Percentiles rank a stretch among this genome's conserved stretches.
Conservation (phyloP, 176 grass and related monocot species). For the Oryza punctata region DNA sequence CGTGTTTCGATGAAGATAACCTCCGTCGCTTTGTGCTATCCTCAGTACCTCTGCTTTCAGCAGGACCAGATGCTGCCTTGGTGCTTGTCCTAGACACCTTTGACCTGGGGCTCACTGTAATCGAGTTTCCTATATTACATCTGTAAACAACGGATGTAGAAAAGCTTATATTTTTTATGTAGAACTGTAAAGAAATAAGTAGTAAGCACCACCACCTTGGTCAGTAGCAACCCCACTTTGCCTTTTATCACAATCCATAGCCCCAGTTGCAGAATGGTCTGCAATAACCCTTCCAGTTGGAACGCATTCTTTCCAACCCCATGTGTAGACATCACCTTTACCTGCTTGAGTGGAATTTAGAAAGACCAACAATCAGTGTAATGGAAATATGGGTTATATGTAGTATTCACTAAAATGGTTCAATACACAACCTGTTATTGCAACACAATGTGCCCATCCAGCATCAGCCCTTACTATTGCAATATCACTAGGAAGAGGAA, state of each 20-base stretch:
- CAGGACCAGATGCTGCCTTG: constrained; percentile 54
- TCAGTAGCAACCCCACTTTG: constrained; percentile 42
- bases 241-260: constrained; percentile 72
- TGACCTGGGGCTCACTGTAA: constrained; percentile 89
- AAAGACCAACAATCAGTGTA: too few species aligned
- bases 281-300: constrained; percentile 71
- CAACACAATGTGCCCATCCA: constrained; percentile 96
- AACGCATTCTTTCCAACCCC: constrained; percentile 99
- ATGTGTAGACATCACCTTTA: constrained; percentile 88
- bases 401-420: too few species aligned
- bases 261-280: constrained; percentile 57
- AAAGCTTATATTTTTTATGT: constrained; percentile 44
- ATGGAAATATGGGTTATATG: too few species aligned
- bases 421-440: constrained; percentile 60
- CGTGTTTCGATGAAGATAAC: constrained; percentile 78
- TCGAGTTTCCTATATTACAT: constrained; percentile 55
- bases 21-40: constrained; percentile 82
- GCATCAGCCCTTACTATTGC: constrained; percentile 79
- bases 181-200: constrained; percentile 9
- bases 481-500: constrained; percentile 80
- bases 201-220: constrained; percentile 63
- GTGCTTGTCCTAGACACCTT: constrained; percentile 66
- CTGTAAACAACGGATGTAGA: constrained; percentile 44
- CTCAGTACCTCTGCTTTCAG: constrained; percentile 71
- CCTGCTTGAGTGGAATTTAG: constrained; percentile 49